phyloP scores from a whole-genome alignment of 306 rosid species.

The Hippophae rhamnoides region DNA sequence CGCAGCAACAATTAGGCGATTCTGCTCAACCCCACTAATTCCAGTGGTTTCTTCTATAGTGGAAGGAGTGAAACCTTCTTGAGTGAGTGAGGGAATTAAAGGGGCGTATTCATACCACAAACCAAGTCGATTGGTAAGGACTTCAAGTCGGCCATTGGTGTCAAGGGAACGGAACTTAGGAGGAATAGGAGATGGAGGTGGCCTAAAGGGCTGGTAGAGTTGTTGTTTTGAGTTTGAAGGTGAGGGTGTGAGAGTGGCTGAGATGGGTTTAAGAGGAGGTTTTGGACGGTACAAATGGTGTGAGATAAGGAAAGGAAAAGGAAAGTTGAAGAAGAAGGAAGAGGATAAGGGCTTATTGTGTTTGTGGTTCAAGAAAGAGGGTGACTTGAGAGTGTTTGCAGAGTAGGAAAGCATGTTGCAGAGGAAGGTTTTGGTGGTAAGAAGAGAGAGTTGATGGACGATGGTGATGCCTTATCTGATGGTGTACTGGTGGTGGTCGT shows the following conservation, averaged over 20 bases:
- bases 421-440: neutral
- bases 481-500: too few species aligned
- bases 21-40: slow-evolving; percentile 63
- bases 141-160: slow-evolving; percentile 28
- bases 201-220: slow-evolving; percentile 78
- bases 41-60: slow-evolving; percentile 68
- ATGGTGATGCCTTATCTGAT: slow-evolving; percentile 22
- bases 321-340: slow-evolving; percentile 3
- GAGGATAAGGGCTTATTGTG: neutral
- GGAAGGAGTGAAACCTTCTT: slow-evolving; percentile 66
- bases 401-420: slow-evolving; percentile 27
- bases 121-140: slow-evolving; percentile 71
- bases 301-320: slow-evolving; percentile 3
- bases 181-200: slow-evolving; percentile 61
- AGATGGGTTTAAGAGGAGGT: slow-evolving; percentile 13
- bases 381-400: slow-evolving; percentile 13
- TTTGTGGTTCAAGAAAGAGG: slow-evolving; percentile 1
- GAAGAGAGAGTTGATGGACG: neutral
- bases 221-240: slow-evolving; percentile 25
- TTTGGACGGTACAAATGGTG: neutral
- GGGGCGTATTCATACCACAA: slow-evolving; percentile 79
- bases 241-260: slow-evolving; percentile 21
- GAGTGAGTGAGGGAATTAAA: slow-evolving; percentile 44
- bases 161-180: slow-evolving; percentile 45
- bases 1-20: slow-evolving; percentile 49